These are phyloP conservation scores for Adansonia rubrostipa DNA, from an alignment of 441 rosid genomes.

Conservation along the genomic window DNA sequence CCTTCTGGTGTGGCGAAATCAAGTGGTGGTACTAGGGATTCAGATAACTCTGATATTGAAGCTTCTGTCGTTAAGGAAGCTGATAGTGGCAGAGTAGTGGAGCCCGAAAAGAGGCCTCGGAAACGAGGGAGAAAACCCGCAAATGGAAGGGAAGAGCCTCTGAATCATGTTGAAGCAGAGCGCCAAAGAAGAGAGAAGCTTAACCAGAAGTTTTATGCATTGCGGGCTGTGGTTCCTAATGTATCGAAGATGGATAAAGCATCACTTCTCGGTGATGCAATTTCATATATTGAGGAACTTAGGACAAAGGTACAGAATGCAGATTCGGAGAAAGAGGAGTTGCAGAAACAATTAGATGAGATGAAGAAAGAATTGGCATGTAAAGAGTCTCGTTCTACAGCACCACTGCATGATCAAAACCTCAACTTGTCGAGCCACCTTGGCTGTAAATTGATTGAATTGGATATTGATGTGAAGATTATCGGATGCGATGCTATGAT, in stretches of 20 bases:
- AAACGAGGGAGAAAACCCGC: conserved; percentile 97
- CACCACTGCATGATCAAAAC: conserved; percentile 47
- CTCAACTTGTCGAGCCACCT: conserved; percentile 41
- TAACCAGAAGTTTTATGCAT: conserved; percentile 87
- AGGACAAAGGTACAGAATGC: conserved; percentile 63
- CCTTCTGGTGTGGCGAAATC: conserved; percentile 63
- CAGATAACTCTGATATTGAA: conserved; percentile 90
- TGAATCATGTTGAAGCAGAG: conserved; percentile 99
- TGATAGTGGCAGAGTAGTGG: conserved; percentile 63
- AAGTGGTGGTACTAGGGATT: conserved; percentile 61
- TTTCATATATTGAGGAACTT: conserved; percentile 87
- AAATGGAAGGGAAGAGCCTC: conserved; percentile 92
- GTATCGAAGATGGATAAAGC: conserved; percentile 99
- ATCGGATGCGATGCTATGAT: conserved; percentile 95
- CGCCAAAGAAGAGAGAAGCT: conserved; percentile 98
- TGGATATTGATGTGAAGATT: conserved; percentile 92
- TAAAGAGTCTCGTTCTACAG: conserved; percentile 44
- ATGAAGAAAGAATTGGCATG: conserved; percentile 50
- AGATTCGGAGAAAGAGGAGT: conserved; percentile 68
- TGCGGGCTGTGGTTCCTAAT: conserved; percentile 95
- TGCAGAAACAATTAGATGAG: conserved; percentile 68
- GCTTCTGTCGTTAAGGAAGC: conserved; percentile 86
- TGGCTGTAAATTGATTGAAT: conserved; percentile 50
- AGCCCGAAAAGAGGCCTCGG: conserved; percentile 86
- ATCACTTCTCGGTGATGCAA: conserved; percentile 91